Evolutionary conservation across 1,284 basidiomycete species (phyloP).

Genomic region (Boletellus deceptivus): DNA sequence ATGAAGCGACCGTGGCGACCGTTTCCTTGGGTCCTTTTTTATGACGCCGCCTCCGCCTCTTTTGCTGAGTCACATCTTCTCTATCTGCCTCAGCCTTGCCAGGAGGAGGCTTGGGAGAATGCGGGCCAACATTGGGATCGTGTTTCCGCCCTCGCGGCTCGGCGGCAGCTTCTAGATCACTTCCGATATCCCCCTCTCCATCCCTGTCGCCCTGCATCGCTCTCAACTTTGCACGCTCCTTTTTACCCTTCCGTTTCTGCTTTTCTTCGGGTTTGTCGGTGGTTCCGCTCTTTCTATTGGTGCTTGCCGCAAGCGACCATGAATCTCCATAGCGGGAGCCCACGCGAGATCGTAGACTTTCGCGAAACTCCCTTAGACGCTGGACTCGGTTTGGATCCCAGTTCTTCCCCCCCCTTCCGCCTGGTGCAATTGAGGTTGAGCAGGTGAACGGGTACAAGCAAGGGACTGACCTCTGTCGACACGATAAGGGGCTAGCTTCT

Average conservation of each 20-base stretch:
- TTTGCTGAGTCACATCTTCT: conserved; percentile 21
- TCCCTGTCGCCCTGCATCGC: conserved; percentile 18
- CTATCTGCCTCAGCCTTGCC: conserved; percentile 1
- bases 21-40: conserved; percentile 23
- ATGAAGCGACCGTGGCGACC: conserved; percentile 2
- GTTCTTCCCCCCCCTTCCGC: conserved; percentile 37
- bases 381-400: conserved; percentile 69
- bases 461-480: conserved; percentile 26
- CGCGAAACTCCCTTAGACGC: conserved; percentile 74
- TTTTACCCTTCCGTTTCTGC: conserved; percentile 75
- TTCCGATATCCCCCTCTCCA: not conserved
- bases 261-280: conserved; percentile 30
- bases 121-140: conserved; percentile 2
- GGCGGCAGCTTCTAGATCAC: not conserved
- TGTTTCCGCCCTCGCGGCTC: conserved; percentile 22
- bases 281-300: conserved; percentile 10
- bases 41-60: conserved; percentile 39
- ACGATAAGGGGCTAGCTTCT: conserved; percentile 89
- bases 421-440: conserved; percentile 5
- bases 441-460: not conserved
- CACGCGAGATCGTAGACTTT: conserved; percentile 32
- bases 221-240: conserved; percentile 63
- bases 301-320: conserved; percentile 14
- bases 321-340: conserved; percentile 16
- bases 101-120: not conserved